A percentile compares a stretch with the other conserved stretches of the same genome.
phyloP scores from a whole-genome alignment of 2,329 filamentous ascomycete genomes.

The Phialemonium atrogriseum region DNA sequence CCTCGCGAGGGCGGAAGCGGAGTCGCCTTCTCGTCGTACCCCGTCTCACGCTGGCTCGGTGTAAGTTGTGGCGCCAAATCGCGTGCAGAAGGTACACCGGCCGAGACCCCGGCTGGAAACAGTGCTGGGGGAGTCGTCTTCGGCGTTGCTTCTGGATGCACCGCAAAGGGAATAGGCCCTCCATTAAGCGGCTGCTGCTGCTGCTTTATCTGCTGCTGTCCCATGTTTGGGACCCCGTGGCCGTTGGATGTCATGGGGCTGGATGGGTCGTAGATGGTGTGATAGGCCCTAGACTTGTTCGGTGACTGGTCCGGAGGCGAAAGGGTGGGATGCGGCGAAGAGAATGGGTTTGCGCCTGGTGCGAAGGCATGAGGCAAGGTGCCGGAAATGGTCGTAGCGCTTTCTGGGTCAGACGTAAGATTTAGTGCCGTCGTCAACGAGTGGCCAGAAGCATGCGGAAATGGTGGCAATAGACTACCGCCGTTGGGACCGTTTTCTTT shows the following conservation, averaged over 20 bases:
- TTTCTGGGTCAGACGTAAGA: too few relatives aligned
- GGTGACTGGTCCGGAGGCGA: slow-evolving; percentile 32
- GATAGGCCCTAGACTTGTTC: slow-evolving; percentile 29
- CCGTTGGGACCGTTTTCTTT: too few relatives aligned
- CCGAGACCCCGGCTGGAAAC: slow-evolving; percentile 8
- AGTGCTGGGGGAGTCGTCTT: slow-evolving; percentile 14
- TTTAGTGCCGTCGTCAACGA: too few relatives aligned
- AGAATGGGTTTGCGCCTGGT: slow-evolving; percentile 25
- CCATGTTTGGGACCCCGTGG: slow-evolving; percentile 6
- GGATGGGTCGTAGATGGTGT: slow-evolving; percentile 25
- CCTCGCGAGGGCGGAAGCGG: slow-evolving; percentile 34
- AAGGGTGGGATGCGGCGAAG: slow-evolving; percentile 32
- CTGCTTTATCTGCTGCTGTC: slow-evolving; percentile 12
- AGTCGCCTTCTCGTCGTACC: slow-evolving; percentile 23
- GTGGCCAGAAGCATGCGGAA: too few relatives aligned
- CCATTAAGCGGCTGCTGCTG: slow-evolving; percentile 9
- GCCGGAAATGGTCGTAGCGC: too few relatives aligned
- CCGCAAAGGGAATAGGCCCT: background rate
- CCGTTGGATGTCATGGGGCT: slow-evolving; percentile 14
- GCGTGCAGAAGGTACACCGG: slow-evolving; percentile 10
- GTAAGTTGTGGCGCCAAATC: slow-evolving; percentile 20
- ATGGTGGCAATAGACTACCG: too few relatives aligned
- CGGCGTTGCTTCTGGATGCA: slow-evolving; percentile 14
- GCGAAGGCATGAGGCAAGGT: slow-evolving; percentile 1
- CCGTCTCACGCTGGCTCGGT: slow-evolving; percentile 14